Base-by-base conservation (phyloP, 352 stramenopile genomes). In the Phytophthora cryptogea region DNA sequence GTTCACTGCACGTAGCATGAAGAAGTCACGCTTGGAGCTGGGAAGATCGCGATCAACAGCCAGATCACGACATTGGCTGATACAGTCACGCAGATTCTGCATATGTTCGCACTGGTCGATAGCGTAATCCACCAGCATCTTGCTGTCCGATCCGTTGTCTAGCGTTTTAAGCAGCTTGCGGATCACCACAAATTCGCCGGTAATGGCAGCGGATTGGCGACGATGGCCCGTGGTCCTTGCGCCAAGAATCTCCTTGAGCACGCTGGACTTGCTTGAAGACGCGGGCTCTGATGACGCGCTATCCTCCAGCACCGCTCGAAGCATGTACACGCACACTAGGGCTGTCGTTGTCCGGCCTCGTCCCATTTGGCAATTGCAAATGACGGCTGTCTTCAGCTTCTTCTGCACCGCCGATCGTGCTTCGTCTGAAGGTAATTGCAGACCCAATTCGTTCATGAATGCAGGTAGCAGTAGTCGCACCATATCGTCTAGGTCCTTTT, bases 311-410 rank as follows among this genome's bases (percentile, higher is more conserved):
- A 88, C 83, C 0, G 92, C 61, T 10, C 87, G 80, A n/a, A 95
- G 70, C 84, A 95, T 92, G 54, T 89, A 93, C 2, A 87, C 83
- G 53, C 89, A 95, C 9, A 96, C 82, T 4, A 97, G 66, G n/a
- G 88, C 89, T 1, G 87, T 96, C 0, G 89, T 96, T 14, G 88
- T 96, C 14, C 88, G 75, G 5, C 88, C 89, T 16, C 88, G 80
- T 3, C 89, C 89, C 85, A 97, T 96, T 65, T 97, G 89, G 46
- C 89, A 97, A 48, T 96, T 96, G 68, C 89, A 97, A 35, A 97
- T 78, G 20, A 92, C 85, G 3, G 86, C 86, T 5, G 79, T 91
- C 59, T 77, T 82, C 26, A 54, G 46, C 39, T 70, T 70, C 16
- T 74, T 67, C 16, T 61, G 27, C 14, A 20, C 27, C 13, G 9